These are phyloP conservation scores for Aspergillus arachidicola DNA, from an alignment of 2,329 filamentous ascomycete genomes.

Conservation along the genomic window DNA sequence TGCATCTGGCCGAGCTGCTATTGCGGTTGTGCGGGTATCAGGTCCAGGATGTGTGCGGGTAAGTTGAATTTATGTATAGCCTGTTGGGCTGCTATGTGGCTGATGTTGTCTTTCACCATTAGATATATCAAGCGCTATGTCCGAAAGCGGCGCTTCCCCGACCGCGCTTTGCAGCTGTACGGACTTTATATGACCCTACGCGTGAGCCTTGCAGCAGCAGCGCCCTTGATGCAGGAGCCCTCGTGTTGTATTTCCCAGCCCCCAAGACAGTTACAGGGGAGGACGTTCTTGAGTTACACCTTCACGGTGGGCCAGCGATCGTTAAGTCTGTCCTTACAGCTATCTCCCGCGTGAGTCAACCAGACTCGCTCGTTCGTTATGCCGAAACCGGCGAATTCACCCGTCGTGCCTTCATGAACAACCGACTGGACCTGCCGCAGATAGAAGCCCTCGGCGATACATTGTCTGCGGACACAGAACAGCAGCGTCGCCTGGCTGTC, in stretches of 20 bases:
- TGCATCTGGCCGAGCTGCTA: conserved; percentile 80
- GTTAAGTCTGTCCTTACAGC: conserved; percentile 82
- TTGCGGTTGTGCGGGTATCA: conserved; percentile 86
- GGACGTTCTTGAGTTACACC: conserved; percentile 86
- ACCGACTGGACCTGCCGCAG: conserved; percentile 82
- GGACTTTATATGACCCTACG: conserved; percentile 69
- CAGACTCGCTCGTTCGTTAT: conserved; percentile 65
- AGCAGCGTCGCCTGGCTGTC: conserved; percentile 85
- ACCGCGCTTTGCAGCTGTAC: conserved; percentile 68
- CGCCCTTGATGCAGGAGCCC: conserved; percentile 73
- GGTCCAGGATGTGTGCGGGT: conserved; percentile 74
- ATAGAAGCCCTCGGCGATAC: conserved; percentile 67
- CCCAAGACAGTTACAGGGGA: conserved; percentile 89
- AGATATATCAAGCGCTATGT: conserved; percentile 69
- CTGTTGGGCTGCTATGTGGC: background rate
- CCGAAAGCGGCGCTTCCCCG: conserved; percentile 57
- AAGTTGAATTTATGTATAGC: conserved; percentile 25
- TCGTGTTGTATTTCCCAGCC: conserved; percentile 79
- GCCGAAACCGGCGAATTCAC: conserved; percentile 97
- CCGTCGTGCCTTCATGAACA: conserved; percentile 83
- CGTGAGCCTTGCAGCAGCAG: conserved; percentile 40
- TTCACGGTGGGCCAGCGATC: conserved; percentile 90
- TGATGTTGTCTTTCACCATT: conserved; percentile 15
- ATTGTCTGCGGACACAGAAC: conserved; percentile 75
- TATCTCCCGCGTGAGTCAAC: conserved; percentile 56